These are phyloP conservation scores for Chrysoporthe austroafricana DNA, from an alignment of 2,329 filamentous ascomycete genomes.

Conservation along the genomic window DNA sequence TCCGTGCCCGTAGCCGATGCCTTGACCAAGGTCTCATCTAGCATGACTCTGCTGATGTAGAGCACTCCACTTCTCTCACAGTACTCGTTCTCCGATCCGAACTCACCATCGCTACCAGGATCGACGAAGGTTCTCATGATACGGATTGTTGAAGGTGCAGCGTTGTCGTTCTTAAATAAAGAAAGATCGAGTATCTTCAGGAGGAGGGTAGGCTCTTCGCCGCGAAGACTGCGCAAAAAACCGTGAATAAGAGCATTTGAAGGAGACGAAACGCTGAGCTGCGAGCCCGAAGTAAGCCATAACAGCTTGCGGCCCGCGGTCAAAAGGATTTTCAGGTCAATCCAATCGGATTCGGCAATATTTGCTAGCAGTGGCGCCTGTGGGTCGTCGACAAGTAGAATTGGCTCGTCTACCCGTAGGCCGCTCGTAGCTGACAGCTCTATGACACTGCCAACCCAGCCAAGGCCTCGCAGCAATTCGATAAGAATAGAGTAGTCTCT, in stretches of 20 bases:
- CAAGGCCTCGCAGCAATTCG: not conserved
- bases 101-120: not conserved
- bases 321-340: not conserved
- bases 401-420: not conserved
- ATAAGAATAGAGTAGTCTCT: not conserved
- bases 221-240: not conserved
- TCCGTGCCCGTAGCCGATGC: not conserved
- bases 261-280: not conserved
- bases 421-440: not conserved
- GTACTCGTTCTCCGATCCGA: not conserved
- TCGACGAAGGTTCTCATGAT: not conserved
- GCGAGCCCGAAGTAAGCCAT: not conserved
- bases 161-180: not conserved
- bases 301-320: not conserved
- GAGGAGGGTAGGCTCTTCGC: conserved; percentile 1
- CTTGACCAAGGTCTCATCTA: not conserved
- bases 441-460: not conserved
- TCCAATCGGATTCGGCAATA: not conserved
- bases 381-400: not conserved
- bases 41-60: not conserved
- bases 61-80: not conserved
- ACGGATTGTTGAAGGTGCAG: not conserved
- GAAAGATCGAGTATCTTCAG: not conserved
- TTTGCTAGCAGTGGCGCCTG: not conserved
- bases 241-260: conserved; percentile 2